Percentiles rank a stretch among this genome's conserved stretches.
Evolutionary conservation across 116 monocot species (phyloP).

Genomic region (Zostera marina): DNA sequence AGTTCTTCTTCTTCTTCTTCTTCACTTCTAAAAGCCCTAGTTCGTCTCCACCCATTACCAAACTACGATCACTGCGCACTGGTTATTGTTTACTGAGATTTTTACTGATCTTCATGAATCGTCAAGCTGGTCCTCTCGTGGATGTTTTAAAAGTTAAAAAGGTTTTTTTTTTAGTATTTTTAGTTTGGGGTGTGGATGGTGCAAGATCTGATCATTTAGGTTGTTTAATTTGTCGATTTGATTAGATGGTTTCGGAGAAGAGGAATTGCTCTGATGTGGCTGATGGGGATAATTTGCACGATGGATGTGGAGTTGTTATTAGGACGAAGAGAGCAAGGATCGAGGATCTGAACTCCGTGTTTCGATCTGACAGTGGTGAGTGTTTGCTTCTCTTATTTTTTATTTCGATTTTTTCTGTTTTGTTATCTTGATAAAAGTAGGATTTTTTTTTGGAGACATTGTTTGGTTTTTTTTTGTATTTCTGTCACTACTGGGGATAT

Average conservation of each 20-base stretch:
- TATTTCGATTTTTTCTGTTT: neutral
- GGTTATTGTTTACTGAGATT: too few species aligned
- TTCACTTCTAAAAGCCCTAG: too few species aligned
- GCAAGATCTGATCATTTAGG: neutral
- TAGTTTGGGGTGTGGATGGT: neutral
- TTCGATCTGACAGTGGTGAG: constrained; percentile 13
- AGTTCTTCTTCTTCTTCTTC: too few species aligned
- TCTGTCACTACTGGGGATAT: too few species aligned
- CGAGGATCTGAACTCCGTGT: constrained; percentile 15
- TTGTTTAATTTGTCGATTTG: neutral
- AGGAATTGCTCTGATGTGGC: neutral
- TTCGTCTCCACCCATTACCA: too few species aligned
- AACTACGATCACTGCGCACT: too few species aligned
- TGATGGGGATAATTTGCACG: neutral
- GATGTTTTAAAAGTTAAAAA: neutral
- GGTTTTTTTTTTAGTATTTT: neutral
- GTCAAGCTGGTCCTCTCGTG: too few species aligned
- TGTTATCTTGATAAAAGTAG: neutral
- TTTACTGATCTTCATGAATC: too few species aligned
- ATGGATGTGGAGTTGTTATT: neutral
- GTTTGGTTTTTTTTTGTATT: neutral
- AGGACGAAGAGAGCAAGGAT: constrained; percentile 13
- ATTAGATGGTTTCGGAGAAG: neutral
- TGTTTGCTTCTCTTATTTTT: too few species aligned
- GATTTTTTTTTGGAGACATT: neutral